phyloP scores from a whole-genome alignment of 1,284 basidiomycete species.

The Trametes polyzona region DNA sequence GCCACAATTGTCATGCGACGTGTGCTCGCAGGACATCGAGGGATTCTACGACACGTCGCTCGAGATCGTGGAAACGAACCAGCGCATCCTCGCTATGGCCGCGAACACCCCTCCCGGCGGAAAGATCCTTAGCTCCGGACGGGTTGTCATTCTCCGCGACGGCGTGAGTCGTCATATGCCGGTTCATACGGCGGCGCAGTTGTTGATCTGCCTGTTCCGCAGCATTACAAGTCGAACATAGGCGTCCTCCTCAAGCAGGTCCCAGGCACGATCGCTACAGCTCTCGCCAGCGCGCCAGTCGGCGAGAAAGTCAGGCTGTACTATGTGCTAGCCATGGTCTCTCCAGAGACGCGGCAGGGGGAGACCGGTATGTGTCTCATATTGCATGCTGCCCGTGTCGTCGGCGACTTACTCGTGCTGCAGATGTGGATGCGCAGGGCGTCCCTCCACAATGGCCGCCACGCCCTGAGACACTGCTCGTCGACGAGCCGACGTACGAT shows the following conservation, averaged over 20 bases:
- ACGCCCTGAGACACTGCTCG: slow-evolving; percentile 47
- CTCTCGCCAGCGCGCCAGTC: slow-evolving; percentile 47
- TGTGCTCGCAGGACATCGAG: slow-evolving; percentile 75
- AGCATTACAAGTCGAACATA: slow-evolving; percentile 83
- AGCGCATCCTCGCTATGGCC: slow-evolving; percentile 68
- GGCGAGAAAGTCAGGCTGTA: slow-evolving; percentile 60
- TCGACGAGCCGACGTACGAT: slow-evolving; percentile 71
- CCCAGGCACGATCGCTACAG: slow-evolving; percentile 50
- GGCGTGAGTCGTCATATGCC: slow-evolving; percentile 62
- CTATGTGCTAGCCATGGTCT: slow-evolving; percentile 79
- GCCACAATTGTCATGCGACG: slow-evolving; percentile 69
- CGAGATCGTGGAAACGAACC: slow-evolving; percentile 71
- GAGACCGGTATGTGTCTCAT: slow-evolving; percentile 50
- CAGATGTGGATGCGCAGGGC: slow-evolving; percentile 65
- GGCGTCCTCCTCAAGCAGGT: slow-evolving; percentile 82
- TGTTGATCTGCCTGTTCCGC: slow-evolving; percentile 8
- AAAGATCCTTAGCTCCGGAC: slow-evolving; percentile 73
- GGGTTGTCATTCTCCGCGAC: slow-evolving; percentile 86
- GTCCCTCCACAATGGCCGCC: slow-evolving; percentile 82
- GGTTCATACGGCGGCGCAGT: too few species aligned
- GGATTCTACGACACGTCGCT: slow-evolving; percentile 79
- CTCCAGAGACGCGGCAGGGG: slow-evolving; percentile 60
- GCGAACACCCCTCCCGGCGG: slow-evolving; percentile 65
- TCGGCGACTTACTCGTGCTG: not conserved
- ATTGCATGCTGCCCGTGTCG: not conserved